Conservation (phyloP, 371 early-diverging fungal species). For the Actinomortierella ambigua region DNA sequence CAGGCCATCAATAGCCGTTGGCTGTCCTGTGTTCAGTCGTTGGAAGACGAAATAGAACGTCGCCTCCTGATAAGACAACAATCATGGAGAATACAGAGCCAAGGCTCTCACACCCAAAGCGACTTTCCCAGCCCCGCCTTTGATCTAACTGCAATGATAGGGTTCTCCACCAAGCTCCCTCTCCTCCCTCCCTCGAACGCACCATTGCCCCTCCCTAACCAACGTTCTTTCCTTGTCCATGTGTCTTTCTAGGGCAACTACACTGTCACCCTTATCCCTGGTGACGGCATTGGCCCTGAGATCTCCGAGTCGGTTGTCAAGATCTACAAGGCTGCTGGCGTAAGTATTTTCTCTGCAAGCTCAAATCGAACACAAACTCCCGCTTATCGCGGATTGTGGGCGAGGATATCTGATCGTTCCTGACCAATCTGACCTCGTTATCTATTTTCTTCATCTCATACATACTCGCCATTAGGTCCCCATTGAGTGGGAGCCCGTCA, state of each 20-base stretch:
- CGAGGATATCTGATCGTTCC: neutral
- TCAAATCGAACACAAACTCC: neutral
- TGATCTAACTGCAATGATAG: too few relatives aligned
- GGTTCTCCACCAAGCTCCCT: too few relatives aligned
- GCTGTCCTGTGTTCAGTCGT: too few relatives aligned
- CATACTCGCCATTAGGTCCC: slow-evolving; percentile 65
- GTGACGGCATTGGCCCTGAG: slow-evolving; percentile 99
- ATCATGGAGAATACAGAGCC: too few relatives aligned
- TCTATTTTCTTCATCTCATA: neutral
- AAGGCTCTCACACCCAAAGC: too few relatives aligned
- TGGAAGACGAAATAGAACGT: too few relatives aligned
- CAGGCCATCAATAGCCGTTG: too few relatives aligned
- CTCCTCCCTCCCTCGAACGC: neutral
- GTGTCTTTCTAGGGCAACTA: slow-evolving; percentile 65
- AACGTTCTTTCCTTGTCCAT: neutral
- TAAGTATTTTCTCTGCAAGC: slow-evolving; percentile 27
- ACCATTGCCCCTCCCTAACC: neutral
- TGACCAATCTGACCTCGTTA: neutral
- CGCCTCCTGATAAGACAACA: too few relatives aligned
- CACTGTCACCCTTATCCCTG: slow-evolving; percentile 95
- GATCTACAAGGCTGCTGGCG: slow-evolving; percentile 92
- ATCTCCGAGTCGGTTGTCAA: slow-evolving; percentile 92
- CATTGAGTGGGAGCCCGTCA: slow-evolving; percentile 96
- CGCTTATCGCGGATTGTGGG: neutral
- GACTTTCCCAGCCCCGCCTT: too few relatives aligned